These are phyloP conservation scores for Chlamydomonas urium DNA, from an alignment of 139 green algal genomes.

Conservation along the genomic window DNA sequence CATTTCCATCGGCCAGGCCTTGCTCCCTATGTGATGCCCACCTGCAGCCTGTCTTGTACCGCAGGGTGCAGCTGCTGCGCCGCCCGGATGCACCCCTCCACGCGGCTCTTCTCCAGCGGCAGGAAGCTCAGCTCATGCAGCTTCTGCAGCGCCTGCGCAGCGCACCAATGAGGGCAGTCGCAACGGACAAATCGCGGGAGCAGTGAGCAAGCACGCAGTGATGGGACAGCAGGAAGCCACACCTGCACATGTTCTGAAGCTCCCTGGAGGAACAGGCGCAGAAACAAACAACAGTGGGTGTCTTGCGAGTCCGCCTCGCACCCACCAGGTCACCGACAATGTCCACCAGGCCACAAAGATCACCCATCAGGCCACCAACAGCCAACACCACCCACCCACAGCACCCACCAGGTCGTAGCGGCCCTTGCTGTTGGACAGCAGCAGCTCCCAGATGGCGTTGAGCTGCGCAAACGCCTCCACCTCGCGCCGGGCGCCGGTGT, in stretches of 20 bases:
- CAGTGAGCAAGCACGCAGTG: too few species aligned
- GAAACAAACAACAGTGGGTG: too few species aligned
- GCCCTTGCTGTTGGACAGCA: conserved; percentile 25
- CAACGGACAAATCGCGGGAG: too few species aligned
- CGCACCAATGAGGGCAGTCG: neutral
- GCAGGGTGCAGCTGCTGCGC: conserved; percentile 31
- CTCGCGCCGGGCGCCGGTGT: conserved; percentile 22
- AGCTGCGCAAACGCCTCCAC: conserved; percentile 42
- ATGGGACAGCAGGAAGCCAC: too few species aligned
- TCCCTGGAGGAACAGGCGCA: too few species aligned
- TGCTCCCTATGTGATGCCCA: neutral
- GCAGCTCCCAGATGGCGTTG: conserved; percentile 27
- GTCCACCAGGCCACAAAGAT: too few species aligned
- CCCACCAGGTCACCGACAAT: too few species aligned
- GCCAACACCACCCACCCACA: too few species aligned
- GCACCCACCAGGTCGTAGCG: conserved; percentile 31
- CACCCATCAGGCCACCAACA: too few species aligned
- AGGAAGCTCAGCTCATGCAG: conserved; percentile 37
- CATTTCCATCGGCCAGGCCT: too few species aligned
- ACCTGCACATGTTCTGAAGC: too few species aligned
- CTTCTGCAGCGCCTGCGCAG: conserved; percentile 31
- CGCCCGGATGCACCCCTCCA: conserved; percentile 29
- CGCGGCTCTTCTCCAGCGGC: conserved; percentile 28
- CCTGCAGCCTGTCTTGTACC: conserved; percentile 34
- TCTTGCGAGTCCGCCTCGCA: too few species aligned